Evolutionary conservation across 164 flowering plant species (phyloP).

Genomic region (Santalum album): DNA sequence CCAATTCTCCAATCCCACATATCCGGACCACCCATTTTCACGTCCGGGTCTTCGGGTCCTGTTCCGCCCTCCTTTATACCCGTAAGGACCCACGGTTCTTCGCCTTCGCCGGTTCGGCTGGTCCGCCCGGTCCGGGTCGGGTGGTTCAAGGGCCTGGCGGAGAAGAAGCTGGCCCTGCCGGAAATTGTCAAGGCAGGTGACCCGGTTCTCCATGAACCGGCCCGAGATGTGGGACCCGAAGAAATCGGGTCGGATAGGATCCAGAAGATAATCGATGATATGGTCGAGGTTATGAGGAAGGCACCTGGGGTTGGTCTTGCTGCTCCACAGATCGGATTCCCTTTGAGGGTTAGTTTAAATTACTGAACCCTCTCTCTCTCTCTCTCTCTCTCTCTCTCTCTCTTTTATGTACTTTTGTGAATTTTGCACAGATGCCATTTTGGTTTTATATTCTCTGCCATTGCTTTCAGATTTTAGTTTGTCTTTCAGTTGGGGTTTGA

Average conservation of each 20-base stretch:
- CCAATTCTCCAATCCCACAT: not conserved
- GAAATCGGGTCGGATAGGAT: constrained; percentile 78
- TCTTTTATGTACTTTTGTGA: too few relatives aligned
- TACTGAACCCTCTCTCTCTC: not conserved
- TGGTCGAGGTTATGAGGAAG: constrained; percentile 67
- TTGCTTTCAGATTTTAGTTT: too few relatives aligned
- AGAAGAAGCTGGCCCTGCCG: constrained; percentile 39
- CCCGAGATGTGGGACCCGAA: constrained; percentile 47
- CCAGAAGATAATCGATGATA: constrained; percentile 76
- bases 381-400: not conserved
- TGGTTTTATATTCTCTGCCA: too few relatives aligned
- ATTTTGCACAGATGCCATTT: too few relatives aligned
- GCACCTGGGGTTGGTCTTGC: constrained; percentile 98
- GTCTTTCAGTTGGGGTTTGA: too few relatives aligned
- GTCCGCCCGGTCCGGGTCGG: constrained; percentile 34
- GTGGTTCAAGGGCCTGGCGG: constrained; percentile 69
- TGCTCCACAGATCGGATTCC: constrained; percentile 92
- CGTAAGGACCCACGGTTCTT: constrained; percentile 17
- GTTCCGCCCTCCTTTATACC: not conserved
- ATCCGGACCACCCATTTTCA: constrained; percentile 6
- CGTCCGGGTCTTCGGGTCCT: not conserved
- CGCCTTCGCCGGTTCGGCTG: too few relatives aligned
- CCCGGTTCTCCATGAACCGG: constrained; percentile 88
- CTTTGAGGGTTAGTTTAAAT: constrained; percentile 42
- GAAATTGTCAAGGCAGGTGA: constrained; percentile 82